Evolutionary conservation across 2,329 filamentous ascomycete species (phyloP).

Genomic region (Colletotrichum sp.): DNA sequence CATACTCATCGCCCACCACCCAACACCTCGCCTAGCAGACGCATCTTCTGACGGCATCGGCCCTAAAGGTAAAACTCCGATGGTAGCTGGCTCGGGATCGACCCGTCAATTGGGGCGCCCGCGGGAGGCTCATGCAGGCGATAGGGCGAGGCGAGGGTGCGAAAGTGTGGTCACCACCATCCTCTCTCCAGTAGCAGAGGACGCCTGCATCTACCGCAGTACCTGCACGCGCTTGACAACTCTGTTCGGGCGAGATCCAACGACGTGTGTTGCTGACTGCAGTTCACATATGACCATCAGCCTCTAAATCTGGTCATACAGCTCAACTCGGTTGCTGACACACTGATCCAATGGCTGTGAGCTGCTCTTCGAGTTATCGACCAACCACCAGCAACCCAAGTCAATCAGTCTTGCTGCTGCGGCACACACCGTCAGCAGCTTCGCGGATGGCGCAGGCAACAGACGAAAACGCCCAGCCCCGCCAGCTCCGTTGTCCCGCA

Average conservation of each 20-base stretch:
- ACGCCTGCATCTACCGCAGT: background rate
- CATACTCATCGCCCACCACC: background rate
- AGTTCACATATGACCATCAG: background rate
- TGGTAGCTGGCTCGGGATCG: conserved; percentile 1
- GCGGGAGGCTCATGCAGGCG: conserved; percentile 10
- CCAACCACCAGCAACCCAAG: background rate
- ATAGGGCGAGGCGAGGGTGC: background rate
- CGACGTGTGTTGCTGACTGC: background rate
- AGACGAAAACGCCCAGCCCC: background rate
- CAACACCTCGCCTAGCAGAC: background rate
- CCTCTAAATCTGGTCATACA: background rate
- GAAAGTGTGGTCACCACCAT: background rate
- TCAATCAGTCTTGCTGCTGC: background rate
- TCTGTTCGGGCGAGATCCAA: background rate
- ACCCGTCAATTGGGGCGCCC: conserved; percentile 6
- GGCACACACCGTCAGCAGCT: background rate
- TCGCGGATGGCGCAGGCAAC: background rate
- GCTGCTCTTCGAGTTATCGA: background rate
- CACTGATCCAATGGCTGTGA: background rate
- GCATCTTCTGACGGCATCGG: background rate
- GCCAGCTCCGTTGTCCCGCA: background rate
- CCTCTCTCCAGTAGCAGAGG: background rate
- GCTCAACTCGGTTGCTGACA: background rate
- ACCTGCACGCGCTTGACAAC: background rate
- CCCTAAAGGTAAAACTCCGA: background rate